Evolutionary conservation across 2,329 filamentous ascomycete genomes (phyloP), one percentile per base, ranked within the genome.

Genomic region (Aspergillus texensis): DNA sequence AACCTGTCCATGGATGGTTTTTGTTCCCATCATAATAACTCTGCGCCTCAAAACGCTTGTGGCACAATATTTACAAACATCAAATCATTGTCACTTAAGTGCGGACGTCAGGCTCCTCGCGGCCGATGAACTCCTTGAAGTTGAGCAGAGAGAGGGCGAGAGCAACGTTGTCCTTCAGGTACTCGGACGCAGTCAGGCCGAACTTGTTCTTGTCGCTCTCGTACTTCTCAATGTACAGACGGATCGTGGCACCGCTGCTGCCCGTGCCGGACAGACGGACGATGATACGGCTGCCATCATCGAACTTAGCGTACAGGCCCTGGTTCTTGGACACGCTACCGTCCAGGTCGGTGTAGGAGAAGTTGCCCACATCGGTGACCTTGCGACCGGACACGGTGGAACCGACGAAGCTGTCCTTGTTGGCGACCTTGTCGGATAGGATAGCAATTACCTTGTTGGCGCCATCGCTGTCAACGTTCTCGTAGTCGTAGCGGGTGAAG

Each of bases 401-500:
- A 70, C 93, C 93, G 59, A 97, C 84, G 73, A 98, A 97, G 71
- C 92, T 86, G 70, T 80, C 80, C 74, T 86, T 85, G 78, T 87
- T 86, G 62, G 88, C 88, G 72, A 97, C 92, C 69, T 96, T 86
- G 68, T 90, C 89, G 73, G 89, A 86, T 74, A 99, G 85, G 74
- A 92, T 89, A 62, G 88, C 89, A 53, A 97, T 91, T 63, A 99
- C 89, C 83, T 96, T 94, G 83, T 91, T 91, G 67, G 95, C 95
- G 46, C 92, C 94, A 10, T 94, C 93, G 54, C 89, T 91, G 82
- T 97, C 93, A 69, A 96, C 93, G 71, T 96, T 88, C 82, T 99
- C 95, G 82, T 97, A 99, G 82, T 99, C 95, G 81, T 98, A 98
- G 68, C 95, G 92, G 50, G 95, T 99, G 87, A 99, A 99, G 86